These are phyloP conservation scores for Penicillium sp. DNA, from an alignment of 2,329 filamentous ascomycete species.

Conservation along the genomic window DNA sequence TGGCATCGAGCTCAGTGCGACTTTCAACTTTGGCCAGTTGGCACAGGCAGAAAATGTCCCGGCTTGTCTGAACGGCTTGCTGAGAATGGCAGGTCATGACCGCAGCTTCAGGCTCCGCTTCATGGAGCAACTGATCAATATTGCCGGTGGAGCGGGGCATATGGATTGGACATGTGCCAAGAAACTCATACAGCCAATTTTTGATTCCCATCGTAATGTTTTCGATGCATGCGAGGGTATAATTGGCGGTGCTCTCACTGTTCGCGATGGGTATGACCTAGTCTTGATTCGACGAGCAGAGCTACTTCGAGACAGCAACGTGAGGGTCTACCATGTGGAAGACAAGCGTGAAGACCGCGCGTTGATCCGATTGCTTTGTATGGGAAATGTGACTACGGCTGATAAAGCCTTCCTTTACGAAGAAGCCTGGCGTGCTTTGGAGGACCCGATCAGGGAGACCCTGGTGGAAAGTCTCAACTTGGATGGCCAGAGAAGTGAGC, in stretches of 20 bases:
- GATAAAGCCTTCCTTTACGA: slow-evolving; percentile 14
- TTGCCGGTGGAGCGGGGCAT: slow-evolving; percentile 17
- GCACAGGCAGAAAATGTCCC: slow-evolving; percentile 18
- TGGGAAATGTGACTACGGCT: slow-evolving; percentile 14
- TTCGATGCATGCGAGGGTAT: slow-evolving; percentile 18
- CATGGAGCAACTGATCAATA: slow-evolving; percentile 18
- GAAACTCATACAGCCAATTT: slow-evolving; percentile 15
- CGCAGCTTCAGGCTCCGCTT: slow-evolving; percentile 16
- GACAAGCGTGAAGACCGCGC: slow-evolving; percentile 2
- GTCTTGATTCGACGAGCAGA: slow-evolving; percentile 11
- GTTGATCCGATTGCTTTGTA: slow-evolving; percentile 14
- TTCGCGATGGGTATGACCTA: slow-evolving; percentile 16
- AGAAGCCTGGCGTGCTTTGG: slow-evolving; percentile 6
- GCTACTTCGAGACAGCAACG: slow-evolving; percentile 3
- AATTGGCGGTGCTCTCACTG: slow-evolving; percentile 6
- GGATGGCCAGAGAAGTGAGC: slow-evolving; percentile 11
- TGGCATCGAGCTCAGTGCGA: slow-evolving; percentile 13
- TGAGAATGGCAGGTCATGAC: slow-evolving; percentile 1
- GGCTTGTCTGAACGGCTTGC: slow-evolving; percentile 8
- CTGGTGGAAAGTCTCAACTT: slow-evolving; percentile 10
- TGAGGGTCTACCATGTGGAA: slow-evolving; percentile 2
- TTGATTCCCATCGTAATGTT: slow-evolving; percentile 17
- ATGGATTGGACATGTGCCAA: slow-evolving; percentile 18
- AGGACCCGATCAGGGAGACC: slow-evolving; percentile 1
- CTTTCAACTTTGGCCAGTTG: slow-evolving; percentile 20